Base-by-base conservation (phyloP, 2,329 filamentous ascomycete genomes). In the Colletotrichum gigasporum region DNA sequence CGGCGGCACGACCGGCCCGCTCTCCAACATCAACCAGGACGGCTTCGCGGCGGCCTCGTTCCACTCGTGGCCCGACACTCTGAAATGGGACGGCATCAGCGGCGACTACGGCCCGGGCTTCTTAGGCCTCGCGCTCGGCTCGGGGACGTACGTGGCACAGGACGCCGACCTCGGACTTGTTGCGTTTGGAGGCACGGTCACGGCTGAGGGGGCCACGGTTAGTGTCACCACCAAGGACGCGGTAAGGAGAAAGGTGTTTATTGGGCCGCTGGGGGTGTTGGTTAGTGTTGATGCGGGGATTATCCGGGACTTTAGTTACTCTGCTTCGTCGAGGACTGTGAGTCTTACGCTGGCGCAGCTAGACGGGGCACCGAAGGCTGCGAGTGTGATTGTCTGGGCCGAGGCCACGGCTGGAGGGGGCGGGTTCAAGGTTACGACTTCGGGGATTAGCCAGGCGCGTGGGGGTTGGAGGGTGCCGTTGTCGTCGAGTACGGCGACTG, bases 61-160 rank as follows among this genome's bases (percentile, higher is more conserved):
- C 70, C 86, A 88, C 70, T 84, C 83, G 0, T 87, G 77, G 70
- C 85, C 86, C 0, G 81, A 87, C 37, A 83, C 83, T 0, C 74
- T 88, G 41, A 78, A 76, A 28, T 87, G 86, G 83, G 86, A 88
- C 68, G 80, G 78, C 1, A 85, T 84, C 65, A 83, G 79, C 18
- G 85, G 86, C 2, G 86, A 88, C 69, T 87, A 88, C 59, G 86
- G 86, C 0, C 81, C 80, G 0, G 82, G 80, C 2, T 85, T 88
- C 61, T 62, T 87, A 0, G 86, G 85, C 0, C 72, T 85, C 50
- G 78, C 79, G 0, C 73, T 87, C 1, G 84, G 81, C 1, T 80
- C 82, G 2, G 81, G 79, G 0, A 82, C 81, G 0, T 87, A 86
- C 60, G 73, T 87, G 5, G 78, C 79, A 0, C 67, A 81, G 0